A percentile compares a stretch with the other conserved stretches of the same genome.
phyloP scores from a whole-genome alignment of 495 filamentous ascomycete genomes.

The Penicillium egyptiacum region DNA sequence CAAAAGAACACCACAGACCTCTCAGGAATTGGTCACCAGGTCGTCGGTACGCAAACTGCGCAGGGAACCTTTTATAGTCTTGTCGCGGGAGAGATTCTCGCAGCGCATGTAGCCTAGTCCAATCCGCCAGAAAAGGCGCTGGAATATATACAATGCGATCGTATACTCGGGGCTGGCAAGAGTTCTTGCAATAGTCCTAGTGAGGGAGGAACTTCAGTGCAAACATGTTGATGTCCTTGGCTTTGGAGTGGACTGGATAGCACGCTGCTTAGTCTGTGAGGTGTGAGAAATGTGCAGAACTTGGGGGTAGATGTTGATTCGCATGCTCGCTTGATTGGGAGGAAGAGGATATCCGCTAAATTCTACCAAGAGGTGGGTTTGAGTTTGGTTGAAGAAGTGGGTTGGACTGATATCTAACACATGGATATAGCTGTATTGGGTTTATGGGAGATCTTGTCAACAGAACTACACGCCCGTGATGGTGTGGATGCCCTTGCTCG shows the following conservation, averaged over 20 bases:
- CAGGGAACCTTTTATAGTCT: neutral
- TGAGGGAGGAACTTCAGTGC: no score
- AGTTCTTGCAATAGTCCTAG: no score
- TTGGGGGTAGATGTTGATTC: no score
- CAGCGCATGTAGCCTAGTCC: neutral
- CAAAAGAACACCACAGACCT: no score
- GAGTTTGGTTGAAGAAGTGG: neutral
- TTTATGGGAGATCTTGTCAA: neutral
- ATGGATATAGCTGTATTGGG: neutral
- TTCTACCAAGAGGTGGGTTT: no score
- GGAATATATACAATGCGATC: neutral
- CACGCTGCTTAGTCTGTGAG: no score
- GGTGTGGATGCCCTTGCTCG: neutral
- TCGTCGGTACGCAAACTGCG: neutral
- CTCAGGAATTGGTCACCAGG: neutral
- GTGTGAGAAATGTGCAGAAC: no score
- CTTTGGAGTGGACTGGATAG: no score
- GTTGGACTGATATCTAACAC: neutral
- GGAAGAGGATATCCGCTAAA: no score
- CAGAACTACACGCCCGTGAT: neutral
- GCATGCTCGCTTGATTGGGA: no score
- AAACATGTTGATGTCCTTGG: no score
- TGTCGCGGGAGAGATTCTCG: neutral
- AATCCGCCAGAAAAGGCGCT: neutral
- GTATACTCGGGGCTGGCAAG: neutral